These are phyloP conservation scores for Calophaca sinica DNA, from an alignment of 306 rosid species.

Conservation along the genomic window DNA sequence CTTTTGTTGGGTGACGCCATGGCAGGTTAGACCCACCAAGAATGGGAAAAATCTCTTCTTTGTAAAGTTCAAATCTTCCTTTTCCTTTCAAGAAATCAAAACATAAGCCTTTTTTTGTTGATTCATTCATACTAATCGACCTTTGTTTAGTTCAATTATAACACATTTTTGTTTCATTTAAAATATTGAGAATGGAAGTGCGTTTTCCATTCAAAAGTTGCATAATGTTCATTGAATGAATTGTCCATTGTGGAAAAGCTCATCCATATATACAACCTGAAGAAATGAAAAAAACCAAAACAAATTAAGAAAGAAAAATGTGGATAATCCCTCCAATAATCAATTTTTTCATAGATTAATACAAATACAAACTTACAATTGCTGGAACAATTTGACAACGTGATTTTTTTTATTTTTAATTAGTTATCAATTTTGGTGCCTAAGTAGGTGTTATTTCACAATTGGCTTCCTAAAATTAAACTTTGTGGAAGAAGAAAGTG, in stretches of 20 bases:
- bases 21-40: constrained; percentile 46
- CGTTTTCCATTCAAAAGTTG: constrained; percentile 48
- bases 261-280: constrained; percentile 40
- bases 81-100: constrained; percentile 31
- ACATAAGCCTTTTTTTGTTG: not conserved
- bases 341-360: not conserved
- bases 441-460: constrained; percentile 44
- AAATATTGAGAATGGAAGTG: constrained; percentile 30
- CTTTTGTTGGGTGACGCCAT: constrained; percentile 57
- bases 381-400: constrained; percentile 23
- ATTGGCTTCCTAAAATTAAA: constrained; percentile 42
- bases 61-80: constrained; percentile 37
- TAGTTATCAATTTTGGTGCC: constrained; percentile 12
- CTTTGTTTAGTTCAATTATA: constrained; percentile 24
- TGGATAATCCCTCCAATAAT: constrained; percentile 18
- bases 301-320: not conserved
- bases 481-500: constrained; percentile 50
- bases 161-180: constrained; percentile 31
- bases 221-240: constrained; percentile 1
- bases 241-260: constrained; percentile 48
- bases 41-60: constrained; percentile 37
- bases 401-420: not conserved
- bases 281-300: not conserved
- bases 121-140: constrained; percentile 29
- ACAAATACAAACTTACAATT: not conserved